These are phyloP conservation scores for Pseudocercospora crystallina DNA, from an alignment of 2,329 filamentous ascomycete species.

Conservation along the genomic window DNA sequence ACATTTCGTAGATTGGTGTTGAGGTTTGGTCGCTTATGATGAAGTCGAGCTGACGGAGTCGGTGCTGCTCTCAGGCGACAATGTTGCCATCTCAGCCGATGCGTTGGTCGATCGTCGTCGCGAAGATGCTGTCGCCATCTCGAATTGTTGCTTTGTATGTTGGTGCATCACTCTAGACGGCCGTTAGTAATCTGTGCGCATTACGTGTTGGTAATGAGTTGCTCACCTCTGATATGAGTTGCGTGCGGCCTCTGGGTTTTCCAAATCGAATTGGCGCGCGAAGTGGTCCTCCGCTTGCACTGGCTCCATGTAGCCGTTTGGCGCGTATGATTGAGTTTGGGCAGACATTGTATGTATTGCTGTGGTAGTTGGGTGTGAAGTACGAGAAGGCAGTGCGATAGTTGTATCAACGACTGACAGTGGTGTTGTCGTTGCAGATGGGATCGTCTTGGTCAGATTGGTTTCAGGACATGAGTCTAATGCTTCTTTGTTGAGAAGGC, in stretches of 20 bases:
- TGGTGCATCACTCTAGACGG: constrained; percentile 48
- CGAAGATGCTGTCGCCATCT: constrained; percentile 46
- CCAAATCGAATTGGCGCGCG: constrained; percentile 44
- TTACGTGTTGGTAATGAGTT: background rate
- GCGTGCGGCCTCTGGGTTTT: constrained; percentile 42
- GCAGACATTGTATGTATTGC: constrained; percentile 28
- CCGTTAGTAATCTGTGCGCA: constrained; percentile 10
- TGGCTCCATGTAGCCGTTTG: constrained; percentile 42
- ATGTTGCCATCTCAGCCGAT: constrained; percentile 18
- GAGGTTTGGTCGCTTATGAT: no score
- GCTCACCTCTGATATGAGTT: constrained; percentile 46
- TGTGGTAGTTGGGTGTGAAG: background rate
- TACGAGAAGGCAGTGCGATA: background rate
- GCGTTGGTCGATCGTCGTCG: constrained; percentile 39
- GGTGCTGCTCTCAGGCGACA: constrained; percentile 27
- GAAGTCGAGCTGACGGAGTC: constrained; percentile 31
- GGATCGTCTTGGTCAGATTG: no score
- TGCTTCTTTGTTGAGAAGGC: no score
- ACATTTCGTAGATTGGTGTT: no score
- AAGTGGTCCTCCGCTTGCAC: constrained; percentile 46
- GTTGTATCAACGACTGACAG: background rate
- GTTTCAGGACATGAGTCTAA: no score
- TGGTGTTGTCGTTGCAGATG: background rate
- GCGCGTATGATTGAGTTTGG: constrained; percentile 36
- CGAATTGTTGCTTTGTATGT: constrained; percentile 51